A percentile compares a stretch with the other conserved stretches of the same genome.
Conservation (phyloP, 2,329 filamentous ascomycete species). For the Colletotrichum camelliae region DNA sequence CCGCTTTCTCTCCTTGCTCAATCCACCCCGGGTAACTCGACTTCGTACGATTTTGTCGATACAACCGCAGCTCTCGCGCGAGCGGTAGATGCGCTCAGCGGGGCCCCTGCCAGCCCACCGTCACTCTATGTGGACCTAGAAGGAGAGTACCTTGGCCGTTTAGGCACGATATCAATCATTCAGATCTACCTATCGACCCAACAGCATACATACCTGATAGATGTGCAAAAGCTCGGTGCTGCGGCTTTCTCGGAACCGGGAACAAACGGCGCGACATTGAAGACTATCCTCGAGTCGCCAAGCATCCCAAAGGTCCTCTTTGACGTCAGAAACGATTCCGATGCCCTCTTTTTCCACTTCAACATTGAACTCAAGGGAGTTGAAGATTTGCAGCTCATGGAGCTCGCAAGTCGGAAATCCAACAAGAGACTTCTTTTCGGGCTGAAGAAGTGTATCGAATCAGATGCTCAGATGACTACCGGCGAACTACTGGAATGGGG, state of each 20-base stretch:
- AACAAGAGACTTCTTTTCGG: conserved; percentile 24
- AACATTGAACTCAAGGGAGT: conserved; percentile 47
- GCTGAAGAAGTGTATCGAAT: conserved; percentile 34
- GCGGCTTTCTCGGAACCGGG: conserved; percentile 31
- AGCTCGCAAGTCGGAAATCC: conserved; percentile 41
- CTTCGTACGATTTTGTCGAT: conserved; percentile 2
- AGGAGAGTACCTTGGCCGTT: conserved; percentile 45
- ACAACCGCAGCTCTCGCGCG: conserved; percentile 14
- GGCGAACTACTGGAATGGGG: conserved; percentile 30
- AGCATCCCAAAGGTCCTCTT: conserved; percentile 58
- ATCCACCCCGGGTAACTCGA: not conserved
- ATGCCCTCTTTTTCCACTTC: conserved; percentile 56
- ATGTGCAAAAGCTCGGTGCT: conserved; percentile 42
- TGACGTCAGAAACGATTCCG: conserved; percentile 63
- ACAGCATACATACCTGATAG: conserved; percentile 45
- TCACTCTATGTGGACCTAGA: conserved; percentile 55
- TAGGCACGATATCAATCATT: conserved; percentile 51
- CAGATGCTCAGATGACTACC: conserved; percentile 23
- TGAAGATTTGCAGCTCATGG: conserved; percentile 62
- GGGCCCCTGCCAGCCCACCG: conserved; percentile 26
- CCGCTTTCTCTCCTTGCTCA: not conserved
- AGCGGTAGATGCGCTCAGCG: conserved; percentile 25
- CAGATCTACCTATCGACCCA: conserved; percentile 38
- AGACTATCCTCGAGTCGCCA: conserved; percentile 48
- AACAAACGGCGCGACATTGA: conserved; percentile 27